phyloP scores from a whole-genome alignment of 495 filamentous ascomycete genomes.

The Pseudoneurospora amorphoporcata region DNA sequence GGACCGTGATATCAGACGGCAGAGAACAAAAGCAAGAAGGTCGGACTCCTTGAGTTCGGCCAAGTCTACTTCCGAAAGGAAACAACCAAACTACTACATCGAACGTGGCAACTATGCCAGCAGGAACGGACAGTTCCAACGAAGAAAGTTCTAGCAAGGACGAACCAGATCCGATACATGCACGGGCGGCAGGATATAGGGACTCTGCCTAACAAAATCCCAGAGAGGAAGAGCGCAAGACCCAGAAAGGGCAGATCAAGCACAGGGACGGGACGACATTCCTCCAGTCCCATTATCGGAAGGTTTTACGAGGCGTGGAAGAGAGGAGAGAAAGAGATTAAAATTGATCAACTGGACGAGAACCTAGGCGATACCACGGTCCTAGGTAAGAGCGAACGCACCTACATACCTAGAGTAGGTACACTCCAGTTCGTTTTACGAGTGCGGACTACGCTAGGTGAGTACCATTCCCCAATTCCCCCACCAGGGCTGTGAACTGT shows the following conservation, averaged over 20 bases:
- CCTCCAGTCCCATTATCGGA: neutral
- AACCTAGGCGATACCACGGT: neutral
- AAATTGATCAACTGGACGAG: neutral
- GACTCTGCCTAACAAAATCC: neutral
- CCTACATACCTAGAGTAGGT: too few species aligned
- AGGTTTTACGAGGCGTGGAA: neutral
- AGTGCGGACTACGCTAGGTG: neutral
- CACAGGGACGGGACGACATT: neutral
- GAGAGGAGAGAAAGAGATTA: neutral
- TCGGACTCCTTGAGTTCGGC: neutral
- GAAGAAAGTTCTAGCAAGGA: neutral
- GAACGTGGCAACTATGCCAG: neutral
- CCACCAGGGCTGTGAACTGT: neutral
- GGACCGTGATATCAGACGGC: neutral
- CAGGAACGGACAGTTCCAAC: neutral
- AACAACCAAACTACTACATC: neutral
- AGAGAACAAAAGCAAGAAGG: neutral
- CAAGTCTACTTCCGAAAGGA: neutral
- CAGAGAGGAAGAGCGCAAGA: neutral
- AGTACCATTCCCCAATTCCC: neutral
- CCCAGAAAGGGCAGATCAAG: neutral
- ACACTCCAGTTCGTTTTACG: neutral
- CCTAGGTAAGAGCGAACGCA: neutral
- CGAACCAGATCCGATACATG: neutral
- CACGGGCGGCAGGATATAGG: neutral